These are phyloP conservation scores for Schizosaccharomyces lindneri DNA, from an alignment of 805 yeast species.

Conservation along the genomic window DNA sequence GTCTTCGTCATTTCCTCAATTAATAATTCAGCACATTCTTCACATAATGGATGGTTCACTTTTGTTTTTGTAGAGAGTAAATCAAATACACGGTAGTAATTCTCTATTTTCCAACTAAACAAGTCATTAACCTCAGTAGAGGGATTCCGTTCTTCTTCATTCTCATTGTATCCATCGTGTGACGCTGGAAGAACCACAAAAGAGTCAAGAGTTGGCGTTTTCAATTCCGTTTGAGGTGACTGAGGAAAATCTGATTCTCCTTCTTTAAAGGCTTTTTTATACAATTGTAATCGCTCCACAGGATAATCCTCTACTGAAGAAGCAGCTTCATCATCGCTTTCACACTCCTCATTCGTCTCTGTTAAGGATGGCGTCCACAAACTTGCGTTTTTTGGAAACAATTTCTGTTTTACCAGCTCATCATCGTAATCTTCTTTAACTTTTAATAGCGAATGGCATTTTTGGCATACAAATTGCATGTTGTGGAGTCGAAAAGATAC, in stretches of 20 bases:
- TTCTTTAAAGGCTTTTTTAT: not conserved
- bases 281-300: not conserved
- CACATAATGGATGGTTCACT: slow-evolving; percentile 68
- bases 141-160: not conserved
- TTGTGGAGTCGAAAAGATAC: not conserved
- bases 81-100: slow-evolving; percentile 42
- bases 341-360: not conserved
- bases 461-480: not conserved
- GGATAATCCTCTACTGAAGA: not conserved
- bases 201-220: not conserved
- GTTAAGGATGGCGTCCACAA: not conserved
- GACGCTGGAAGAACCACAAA: not conserved
- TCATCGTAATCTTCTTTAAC: not conserved
- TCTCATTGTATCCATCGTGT: not conserved
- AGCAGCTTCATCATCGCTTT: not conserved
- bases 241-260: not conserved
- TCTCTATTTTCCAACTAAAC: slow-evolving; percentile 9
- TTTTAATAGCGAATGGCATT: not conserved
- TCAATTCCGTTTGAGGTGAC: not conserved
- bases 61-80: slow-evolving; percentile 47
- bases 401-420: not conserved
- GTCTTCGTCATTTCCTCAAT: slow-evolving; percentile 39
- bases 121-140: slow-evolving; percentile 6
- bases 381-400: not conserved
- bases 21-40: slow-evolving; percentile 52